Base-by-base conservation (phyloP, 495 filamentous ascomycete species). In the Parmelia sp. region DNA sequence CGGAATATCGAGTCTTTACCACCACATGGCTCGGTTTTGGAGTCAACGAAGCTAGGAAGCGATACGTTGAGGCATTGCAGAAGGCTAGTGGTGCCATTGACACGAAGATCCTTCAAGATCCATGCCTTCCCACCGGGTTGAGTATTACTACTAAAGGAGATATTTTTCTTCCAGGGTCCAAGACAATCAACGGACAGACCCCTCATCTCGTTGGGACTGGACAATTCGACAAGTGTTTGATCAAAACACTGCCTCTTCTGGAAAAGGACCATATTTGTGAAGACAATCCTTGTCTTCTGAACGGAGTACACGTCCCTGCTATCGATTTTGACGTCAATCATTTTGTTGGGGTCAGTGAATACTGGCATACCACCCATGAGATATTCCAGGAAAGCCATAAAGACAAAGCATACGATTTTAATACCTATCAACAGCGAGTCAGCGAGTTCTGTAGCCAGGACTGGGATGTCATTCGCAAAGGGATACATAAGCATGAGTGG, bases 261-360 rank as follows among this genome's bases (percentile, higher is more conserved):
- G 91, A 92, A 63, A 96, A 97, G 75, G 89, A 96, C 72, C 84
- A 86, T 42, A 87, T 90, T 3, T 99, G 94, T 71, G 73, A 81
- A 5, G 90, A 97, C 71, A 71, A 84, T 21, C 95, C 94, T 0
- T 99, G 94, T 73, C 77, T 99, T 42, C 77, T 99, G 27, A 87
- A 94, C 65, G 90, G 95, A 0, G 83, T 91, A 56, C 92, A 97
- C 71, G 90, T 92, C 4, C 94, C 94, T 1, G 91, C 93, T 1
- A 97, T 99, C 61, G 94, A 99, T 73, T 99, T 97, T 71, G 88
- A 94, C 60, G 87, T 99, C 45, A 99, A 99, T 66, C 94, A 97
- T 72, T 99, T 99, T 70, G 87, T 99, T 33, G 94, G 94, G 11
- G 93, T 99, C 61, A 96, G 92, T 23, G 94, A 99, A 72, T 99